A percentile compares a stretch with the other conserved stretches of the same genome.
Conservation (phyloP, 331 rosid genomes). For the Pyracantha coccinea region DNA sequence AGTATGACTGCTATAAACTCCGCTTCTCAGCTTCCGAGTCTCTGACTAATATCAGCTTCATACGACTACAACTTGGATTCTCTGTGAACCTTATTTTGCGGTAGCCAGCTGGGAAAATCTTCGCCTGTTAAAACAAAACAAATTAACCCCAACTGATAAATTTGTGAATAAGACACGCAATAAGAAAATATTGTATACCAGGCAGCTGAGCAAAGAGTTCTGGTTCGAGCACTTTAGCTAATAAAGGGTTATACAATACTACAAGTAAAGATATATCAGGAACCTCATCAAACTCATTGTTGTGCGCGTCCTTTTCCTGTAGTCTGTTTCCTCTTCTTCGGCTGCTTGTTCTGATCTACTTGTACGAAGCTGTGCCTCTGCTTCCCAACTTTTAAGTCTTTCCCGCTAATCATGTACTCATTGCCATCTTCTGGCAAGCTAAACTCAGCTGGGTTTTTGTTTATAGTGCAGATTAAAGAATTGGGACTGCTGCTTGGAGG, state of each 20-base stretch:
- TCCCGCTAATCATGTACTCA: conserved; percentile 78
- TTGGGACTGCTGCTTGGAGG: conserved; percentile 30
- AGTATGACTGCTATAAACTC: neutral
- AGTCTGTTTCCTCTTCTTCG: conserved; percentile 39
- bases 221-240: conserved; percentile 2
- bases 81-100: conserved; percentile 8
- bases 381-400: conserved; percentile 61
- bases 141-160: neutral
- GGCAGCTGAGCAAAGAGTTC: conserved; percentile 2
- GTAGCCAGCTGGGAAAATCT: conserved; percentile 16
- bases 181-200: neutral
- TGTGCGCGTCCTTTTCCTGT: conserved; percentile 30
- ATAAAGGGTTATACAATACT: conserved; percentile 19
- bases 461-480: conserved; percentile 40
- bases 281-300: conserved; percentile 27
- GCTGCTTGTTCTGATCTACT: conserved; percentile 40
- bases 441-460: conserved; percentile 93
- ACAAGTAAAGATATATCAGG: conserved; percentile 25
- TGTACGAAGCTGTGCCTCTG: conserved; percentile 12
- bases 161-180: neutral
- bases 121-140: conserved; percentile 25
- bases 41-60: conserved; percentile 17
- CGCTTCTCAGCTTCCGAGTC: neutral
- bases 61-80: conserved; percentile 1
- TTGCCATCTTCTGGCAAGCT: conserved; percentile 53